A percentile compares a stretch with the other conserved stretches of the same genome.
phyloP scores from a whole-genome alignment of 441 rosid genomes.

The Mallotus repandus region DNA sequence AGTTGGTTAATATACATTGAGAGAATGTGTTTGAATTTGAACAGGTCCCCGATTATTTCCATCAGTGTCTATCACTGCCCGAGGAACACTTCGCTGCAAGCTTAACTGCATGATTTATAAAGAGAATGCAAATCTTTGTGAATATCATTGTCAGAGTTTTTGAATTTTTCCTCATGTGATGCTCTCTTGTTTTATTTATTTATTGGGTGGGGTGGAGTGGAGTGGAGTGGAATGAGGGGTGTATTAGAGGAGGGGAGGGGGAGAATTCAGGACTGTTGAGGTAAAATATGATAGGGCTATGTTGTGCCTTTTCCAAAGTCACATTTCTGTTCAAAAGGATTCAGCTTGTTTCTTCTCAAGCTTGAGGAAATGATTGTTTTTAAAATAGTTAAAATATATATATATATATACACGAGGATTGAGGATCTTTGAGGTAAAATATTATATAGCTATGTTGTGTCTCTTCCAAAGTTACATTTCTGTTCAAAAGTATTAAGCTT shows the following conservation, averaged over 20 bases:
- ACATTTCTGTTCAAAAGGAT: neutral
- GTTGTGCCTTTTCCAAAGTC: neutral
- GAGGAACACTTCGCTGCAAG: constrained; percentile 25
- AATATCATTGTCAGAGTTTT: neutral
- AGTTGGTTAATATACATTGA: constrained; percentile 24
- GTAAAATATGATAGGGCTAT: neutral
- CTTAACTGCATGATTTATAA: constrained; percentile 18
- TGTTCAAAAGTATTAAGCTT: neutral
- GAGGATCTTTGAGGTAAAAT: neutral
- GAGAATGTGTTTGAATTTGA: constrained; percentile 31
- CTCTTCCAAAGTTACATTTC: neutral
- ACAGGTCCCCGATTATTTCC: constrained; percentile 33
- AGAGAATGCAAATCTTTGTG: constrained; percentile 12
- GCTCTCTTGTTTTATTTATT: neutral
- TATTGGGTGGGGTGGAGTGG: neutral
- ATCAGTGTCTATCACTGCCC: constrained; percentile 21
- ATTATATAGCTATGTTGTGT: neutral
- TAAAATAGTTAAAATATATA: too few relatives aligned
- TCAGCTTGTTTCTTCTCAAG: neutral
- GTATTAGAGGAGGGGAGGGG: neutral
- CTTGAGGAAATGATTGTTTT: neutral
- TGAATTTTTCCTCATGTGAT: neutral
- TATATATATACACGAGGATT: too few relatives aligned
- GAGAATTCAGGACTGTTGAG: neutral
- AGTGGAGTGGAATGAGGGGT: too few relatives aligned